A percentile compares a stretch with the other conserved stretches of the same genome.
These are phyloP conservation scores for Sporothrix phasma DNA, from an alignment of 2,329 filamentous ascomycete species.

Conservation along the genomic window DNA sequence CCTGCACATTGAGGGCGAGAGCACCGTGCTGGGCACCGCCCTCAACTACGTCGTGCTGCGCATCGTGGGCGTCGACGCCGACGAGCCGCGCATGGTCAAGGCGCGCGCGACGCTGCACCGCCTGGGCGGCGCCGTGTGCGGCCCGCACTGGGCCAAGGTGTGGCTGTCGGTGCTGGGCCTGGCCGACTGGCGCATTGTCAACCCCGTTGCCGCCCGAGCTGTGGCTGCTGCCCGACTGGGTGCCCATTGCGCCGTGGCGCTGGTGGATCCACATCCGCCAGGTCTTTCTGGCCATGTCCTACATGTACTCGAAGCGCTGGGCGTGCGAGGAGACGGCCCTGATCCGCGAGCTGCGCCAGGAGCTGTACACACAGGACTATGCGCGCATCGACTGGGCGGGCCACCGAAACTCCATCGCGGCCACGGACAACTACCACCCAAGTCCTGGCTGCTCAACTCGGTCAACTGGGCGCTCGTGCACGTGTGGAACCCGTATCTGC, in stretches of 20 bases:
- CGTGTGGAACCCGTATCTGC: conserved; percentile 70
- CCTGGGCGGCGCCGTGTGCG: conserved; percentile 72
- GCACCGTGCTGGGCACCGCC: conserved; percentile 78
- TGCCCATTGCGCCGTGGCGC: conserved; percentile 79
- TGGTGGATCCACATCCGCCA: conserved; percentile 99
- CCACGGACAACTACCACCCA: conserved; percentile 83
- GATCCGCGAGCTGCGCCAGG: conserved; percentile 62
- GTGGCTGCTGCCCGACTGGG: conserved; percentile 87
- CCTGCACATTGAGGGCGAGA: conserved; percentile 87
- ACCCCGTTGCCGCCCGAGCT: conserved; percentile 87
- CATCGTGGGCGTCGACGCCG: conserved; percentile 70
- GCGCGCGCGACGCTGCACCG: conserved; percentile 74
- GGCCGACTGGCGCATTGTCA: conserved; percentile 83
- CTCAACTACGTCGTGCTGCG: conserved; percentile 81
- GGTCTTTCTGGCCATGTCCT: conserved; percentile 90
- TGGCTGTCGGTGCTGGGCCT: conserved; percentile 83
- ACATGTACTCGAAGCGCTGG: conserved; percentile 77
- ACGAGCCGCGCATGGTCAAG: conserved; percentile 76
- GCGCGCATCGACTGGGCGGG: conserved; percentile 65
- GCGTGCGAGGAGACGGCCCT: conserved; percentile 64
- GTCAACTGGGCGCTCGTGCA: conserved; percentile 71
- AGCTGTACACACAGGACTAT: conserved; percentile 73
- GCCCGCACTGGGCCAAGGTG: conserved; percentile 95
- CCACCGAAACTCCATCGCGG: conserved; percentile 73
- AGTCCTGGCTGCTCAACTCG: conserved; percentile 70